Base-by-base conservation (phyloP, 768 basidiomycete genomes). In the Lactarius quietus region DNA sequence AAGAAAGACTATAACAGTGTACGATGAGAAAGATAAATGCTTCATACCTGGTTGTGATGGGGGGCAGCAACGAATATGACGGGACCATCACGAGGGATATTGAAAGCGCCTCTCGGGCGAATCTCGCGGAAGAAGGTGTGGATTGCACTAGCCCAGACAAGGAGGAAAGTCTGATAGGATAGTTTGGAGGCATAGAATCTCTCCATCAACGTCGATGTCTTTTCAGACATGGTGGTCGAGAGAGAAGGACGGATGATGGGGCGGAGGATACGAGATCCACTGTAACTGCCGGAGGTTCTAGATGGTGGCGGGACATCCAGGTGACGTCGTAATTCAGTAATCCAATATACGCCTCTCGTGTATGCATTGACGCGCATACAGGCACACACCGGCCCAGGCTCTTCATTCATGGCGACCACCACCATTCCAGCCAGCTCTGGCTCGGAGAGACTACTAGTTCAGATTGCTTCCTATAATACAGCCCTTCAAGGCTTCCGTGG, bases 51-150 rank as follows among this genome's bases (percentile, higher is more conserved):
- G 74, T 97, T 97, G 72, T 88, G 86, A 76, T 97, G 95, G 39
- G 95, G 95, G 8, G 92, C 95, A 56, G 85, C 94, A 55, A 94
- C 95, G 75, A 98, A 95, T 70, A 98, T 92, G 63, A 96, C 85
- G 6, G 96, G 90, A 0, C 94, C 96, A 64, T 90, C 83, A 61
- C 82, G 83, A 31, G 95, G 95, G 65, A 98, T 92, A 74, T 97
- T 90, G 83, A 88, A 97, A 33, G 94, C 89, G 54, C 96, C 92
- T 75, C 96, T 82, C 1, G 94, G 92, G 62, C 95, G 84, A 69
- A 98, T 88, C 78, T 98, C 95, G 68, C 95, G 81, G 80, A 98
- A 98, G 82, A 98, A 98, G 69, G 98, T 86, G 76, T 90, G 89
- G 66, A 90, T 92, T 61, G 95, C 82, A 8, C 81, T 79, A 59